phyloP scores from a whole-genome alignment of 192 early-diverging fungal genomes.

The Podila verticillata region DNA sequence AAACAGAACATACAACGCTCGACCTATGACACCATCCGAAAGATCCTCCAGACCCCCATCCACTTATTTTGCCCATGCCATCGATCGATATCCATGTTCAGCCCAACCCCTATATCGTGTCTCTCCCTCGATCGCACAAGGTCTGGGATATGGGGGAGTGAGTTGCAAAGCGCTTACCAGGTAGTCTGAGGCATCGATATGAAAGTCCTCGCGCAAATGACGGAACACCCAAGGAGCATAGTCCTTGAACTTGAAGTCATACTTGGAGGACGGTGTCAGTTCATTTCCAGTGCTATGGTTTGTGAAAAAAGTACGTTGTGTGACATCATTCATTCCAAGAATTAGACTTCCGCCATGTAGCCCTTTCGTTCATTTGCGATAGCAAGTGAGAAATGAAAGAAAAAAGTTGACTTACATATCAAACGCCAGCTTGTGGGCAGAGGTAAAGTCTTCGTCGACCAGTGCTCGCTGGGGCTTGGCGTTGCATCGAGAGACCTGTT shows the following conservation, averaged over 20 bases:
- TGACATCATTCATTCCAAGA: background rate
- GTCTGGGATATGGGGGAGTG: too few relatives aligned
- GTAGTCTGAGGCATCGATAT: slow-evolving; percentile 93
- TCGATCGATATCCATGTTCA: too few relatives aligned
- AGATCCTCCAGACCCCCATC: too few relatives aligned
- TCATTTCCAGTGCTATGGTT: slow-evolving; percentile 85
- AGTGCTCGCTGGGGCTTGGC: slow-evolving; percentile 84
- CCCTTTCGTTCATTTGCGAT: background rate
- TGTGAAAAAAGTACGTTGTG: background rate
- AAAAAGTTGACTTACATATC: slow-evolving; percentile 74
- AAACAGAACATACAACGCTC: background rate
- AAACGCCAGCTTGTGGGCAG: slow-evolving; percentile 94
- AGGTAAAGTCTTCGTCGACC: slow-evolving; percentile 81
- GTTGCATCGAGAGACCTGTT: slow-evolving; percentile 81
- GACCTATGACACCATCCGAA: too few relatives aligned
- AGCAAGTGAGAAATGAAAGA: background rate
- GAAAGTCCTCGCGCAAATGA: slow-evolving; percentile 85
- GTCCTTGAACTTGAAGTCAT: slow-evolving; percentile 99
- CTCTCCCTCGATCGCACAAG: too few relatives aligned
- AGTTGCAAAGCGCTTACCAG: too few relatives aligned
- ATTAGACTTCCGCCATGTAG: background rate
- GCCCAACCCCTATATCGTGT: too few relatives aligned
- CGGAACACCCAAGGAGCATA: slow-evolving; percentile 98
- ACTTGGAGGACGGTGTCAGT: slow-evolving; percentile 91
- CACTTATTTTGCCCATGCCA: too few relatives aligned